phyloP scores from a whole-genome alignment of 768 basidiomycete species.

The Amanita thiersii region DNA sequence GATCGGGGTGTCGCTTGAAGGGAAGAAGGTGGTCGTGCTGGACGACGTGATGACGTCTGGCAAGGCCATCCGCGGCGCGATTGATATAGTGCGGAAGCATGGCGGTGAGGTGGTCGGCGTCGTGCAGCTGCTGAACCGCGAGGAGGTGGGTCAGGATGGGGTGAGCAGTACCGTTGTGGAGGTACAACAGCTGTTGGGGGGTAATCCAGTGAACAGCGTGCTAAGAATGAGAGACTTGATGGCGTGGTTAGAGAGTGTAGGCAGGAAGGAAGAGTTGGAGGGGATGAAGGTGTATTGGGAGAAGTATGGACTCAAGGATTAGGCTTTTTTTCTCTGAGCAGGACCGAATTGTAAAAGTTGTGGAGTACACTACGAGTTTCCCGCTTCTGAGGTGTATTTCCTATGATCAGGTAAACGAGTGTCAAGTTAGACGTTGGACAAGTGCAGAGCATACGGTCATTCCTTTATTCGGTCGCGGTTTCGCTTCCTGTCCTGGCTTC shows the following conservation, averaged over 20 bases:
- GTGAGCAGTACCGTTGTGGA: conserved; percentile 73
- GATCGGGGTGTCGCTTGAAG: conserved; percentile 79
- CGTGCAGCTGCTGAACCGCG: conserved; percentile 77
- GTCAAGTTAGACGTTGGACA: too few species aligned
- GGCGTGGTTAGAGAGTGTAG: conserved; percentile 68
- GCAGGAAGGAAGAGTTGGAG: conserved; percentile 51
- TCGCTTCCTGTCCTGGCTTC: too few species aligned
- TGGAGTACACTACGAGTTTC: too few species aligned
- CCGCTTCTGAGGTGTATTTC: too few species aligned
- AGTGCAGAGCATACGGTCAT: too few species aligned
- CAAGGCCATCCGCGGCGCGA: conserved; percentile 80
- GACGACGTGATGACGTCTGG: conserved; percentile 97
- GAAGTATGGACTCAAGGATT: conserved; percentile 62
- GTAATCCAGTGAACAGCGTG: conserved; percentile 68
- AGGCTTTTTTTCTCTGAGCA: too few species aligned
- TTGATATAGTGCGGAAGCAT: conserved; percentile 57
- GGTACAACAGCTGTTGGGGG: conserved; percentile 66
- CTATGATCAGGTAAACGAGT: too few species aligned
- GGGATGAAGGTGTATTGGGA: conserved; percentile 75
- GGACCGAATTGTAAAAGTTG: too few species aligned
- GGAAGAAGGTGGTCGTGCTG: conserved; percentile 77
- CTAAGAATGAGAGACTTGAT: conserved; percentile 83
- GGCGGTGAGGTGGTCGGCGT: conserved; percentile 87
- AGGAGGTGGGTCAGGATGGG: conserved; percentile 73
- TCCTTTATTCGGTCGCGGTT: too few species aligned